Conservation (phyloP, 805 yeast genomes). For the Zygoascus bituminiphila region DNA sequence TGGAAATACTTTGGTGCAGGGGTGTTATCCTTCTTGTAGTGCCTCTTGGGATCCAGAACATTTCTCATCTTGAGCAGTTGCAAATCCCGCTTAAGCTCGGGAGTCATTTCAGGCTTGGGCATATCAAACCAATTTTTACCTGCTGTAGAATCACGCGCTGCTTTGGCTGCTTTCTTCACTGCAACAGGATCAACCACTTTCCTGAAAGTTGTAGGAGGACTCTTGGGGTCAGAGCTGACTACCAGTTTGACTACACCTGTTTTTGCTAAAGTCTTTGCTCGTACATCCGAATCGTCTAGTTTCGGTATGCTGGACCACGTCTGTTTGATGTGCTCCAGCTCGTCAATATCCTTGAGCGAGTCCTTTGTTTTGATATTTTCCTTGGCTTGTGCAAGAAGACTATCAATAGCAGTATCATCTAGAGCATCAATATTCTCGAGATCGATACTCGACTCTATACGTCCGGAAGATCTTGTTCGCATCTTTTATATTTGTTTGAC, state of each 20-base stretch:
- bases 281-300: slow-evolving; percentile 7
- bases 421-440: neutral
- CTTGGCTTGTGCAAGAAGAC: slow-evolving; percentile 13
- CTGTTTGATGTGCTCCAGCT: slow-evolving; percentile 7
- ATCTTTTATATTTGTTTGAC: too few species aligned
- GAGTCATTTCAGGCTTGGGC: slow-evolving; percentile 69
- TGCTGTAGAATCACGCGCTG: slow-evolving; percentile 29
- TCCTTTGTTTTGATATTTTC: slow-evolving; percentile 4
- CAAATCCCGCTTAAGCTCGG: slow-evolving; percentile 66
- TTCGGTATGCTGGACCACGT: slow-evolving; percentile 15
- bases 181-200: slow-evolving; percentile 25
- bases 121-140: slow-evolving; percentile 73
- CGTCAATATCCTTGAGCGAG: neutral
- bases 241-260: slow-evolving; percentile 8
- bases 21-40: slow-evolving; percentile 78
- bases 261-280: neutral
- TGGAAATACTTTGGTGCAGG: slow-evolving; percentile 72
- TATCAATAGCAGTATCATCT: slow-evolving; percentile 11
- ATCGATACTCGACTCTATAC: neutral
- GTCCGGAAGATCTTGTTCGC: neutral
- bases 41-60: slow-evolving; percentile 91
- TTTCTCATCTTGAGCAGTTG: slow-evolving; percentile 75
- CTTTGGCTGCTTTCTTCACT: slow-evolving; percentile 22
- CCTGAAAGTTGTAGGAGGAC: slow-evolving; percentile 13
- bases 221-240: neutral